Base-by-base conservation (phyloP, 2,329 filamentous ascomycete species). In the Tolypocladium pustulatum region DNA sequence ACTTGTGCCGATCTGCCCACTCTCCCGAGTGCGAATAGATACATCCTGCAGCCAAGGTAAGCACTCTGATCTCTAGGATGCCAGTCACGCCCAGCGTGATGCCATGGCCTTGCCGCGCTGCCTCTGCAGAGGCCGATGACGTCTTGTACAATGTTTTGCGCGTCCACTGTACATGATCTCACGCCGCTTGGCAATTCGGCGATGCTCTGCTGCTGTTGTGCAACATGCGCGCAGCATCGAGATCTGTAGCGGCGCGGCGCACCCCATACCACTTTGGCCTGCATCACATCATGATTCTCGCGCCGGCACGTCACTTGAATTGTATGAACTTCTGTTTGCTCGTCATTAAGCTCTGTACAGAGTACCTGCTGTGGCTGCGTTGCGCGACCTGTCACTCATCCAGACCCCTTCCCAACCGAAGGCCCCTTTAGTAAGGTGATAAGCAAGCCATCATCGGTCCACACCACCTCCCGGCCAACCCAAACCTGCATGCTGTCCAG, bases 161-260 rank as follows among this genome's bases (percentile, higher is more conserved):
- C 13, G 30, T n/a, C 30, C 49, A 22, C 34, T 52, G 30, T 34
- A 22, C 49, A 34, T 52, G 30, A 34, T 7, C 15, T 1, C 27
- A 32, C 30, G 46, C 27, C 46, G 27, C 6, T 7, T 30, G 46
- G 17, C 27, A 17, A 3, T 30, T 20, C 15, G 17, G 27, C 8
- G 15, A n/a, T 15, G 6, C 38, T 32, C 37, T n/a, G 22, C 30
- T 22, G 43, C 58, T 64, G 61, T 57, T 58, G 64, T 67, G 63
- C 63, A 61, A 63, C 61, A 52, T 58, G 61, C 58, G 58, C 63
- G 60, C 63, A 60, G 59, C 63, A 67, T 67, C 65, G 62, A 67
- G 66, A 67, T 67, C 65, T 65, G 63, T 62, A 61, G 60, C 62
- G 64, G 64, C 62, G 62, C 61, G 61, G 54, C 27, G 56, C 59